Percentiles rank a stretch among this genome's conserved stretches.
These are phyloP conservation scores for Hyphopichia burtonii DNA, from an alignment of 1,139 yeast genomes.

Conservation along the genomic window DNA sequence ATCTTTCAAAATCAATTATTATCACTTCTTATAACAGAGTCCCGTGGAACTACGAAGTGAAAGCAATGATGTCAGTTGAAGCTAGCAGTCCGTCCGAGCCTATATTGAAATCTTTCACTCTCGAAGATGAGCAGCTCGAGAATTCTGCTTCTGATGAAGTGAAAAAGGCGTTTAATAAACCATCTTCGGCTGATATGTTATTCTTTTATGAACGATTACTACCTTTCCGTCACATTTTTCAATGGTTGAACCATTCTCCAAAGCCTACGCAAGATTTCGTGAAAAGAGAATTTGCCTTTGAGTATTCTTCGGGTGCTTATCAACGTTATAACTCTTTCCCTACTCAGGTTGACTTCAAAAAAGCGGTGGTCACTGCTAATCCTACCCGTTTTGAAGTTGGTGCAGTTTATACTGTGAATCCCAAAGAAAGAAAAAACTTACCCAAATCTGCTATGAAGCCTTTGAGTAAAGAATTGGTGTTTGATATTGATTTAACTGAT, in stretches of 20 bases:
- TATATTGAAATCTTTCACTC: conserved; percentile 3
- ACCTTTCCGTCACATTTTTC: conserved; percentile 73
- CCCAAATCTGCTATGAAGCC: conserved; percentile 82
- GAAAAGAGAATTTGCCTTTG: conserved; percentile 92
- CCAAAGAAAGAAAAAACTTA: conserved; percentile 77
- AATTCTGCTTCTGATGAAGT: not conserved
- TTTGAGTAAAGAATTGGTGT: conserved; percentile 79
- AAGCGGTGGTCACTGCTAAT: conserved; percentile 65
- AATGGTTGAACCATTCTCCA: conserved; percentile 88
- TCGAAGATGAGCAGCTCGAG: not conserved
- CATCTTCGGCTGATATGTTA: conserved; percentile 56
- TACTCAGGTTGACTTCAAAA: conserved; percentile 69
- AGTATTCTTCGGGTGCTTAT: conserved; percentile 80
- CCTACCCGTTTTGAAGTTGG: conserved; percentile 97
- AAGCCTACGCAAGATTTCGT: conserved; percentile 69
- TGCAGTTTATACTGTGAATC: conserved; percentile 85
- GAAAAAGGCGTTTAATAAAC: not conserved
- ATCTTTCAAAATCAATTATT: too few relatives aligned
- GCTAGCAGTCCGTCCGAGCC: conserved; percentile 1
- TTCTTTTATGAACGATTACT: conserved; percentile 71
- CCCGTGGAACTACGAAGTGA: too few relatives aligned
- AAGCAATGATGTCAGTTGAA: not conserved
- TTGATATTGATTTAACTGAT: conserved; percentile 97
- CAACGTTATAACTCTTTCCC: conserved; percentile 83
- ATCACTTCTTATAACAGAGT: too few relatives aligned